A percentile compares a stretch with the other conserved stretches of the same genome.
These are phyloP conservation scores for Pinus tabuliformis DNA, from an alignment of 75 land plant genomes.

Conservation along the genomic window DNA sequence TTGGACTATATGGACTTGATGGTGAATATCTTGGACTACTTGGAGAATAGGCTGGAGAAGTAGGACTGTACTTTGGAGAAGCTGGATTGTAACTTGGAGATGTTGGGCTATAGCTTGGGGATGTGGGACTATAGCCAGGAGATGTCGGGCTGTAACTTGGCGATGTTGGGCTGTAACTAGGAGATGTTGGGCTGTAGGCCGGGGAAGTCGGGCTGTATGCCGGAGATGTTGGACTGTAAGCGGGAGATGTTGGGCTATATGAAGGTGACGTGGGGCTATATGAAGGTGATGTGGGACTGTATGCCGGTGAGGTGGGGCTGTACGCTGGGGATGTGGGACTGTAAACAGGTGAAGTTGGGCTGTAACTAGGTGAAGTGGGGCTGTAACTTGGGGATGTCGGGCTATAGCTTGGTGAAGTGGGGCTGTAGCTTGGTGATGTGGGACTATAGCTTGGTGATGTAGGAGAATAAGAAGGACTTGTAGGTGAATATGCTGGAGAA, in stretches of 20 bases:
- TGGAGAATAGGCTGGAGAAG: constrained; percentile 78
- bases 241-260: constrained; percentile 89
- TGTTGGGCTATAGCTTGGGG: constrained; percentile 84
- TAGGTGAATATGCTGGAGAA: constrained; percentile 33
- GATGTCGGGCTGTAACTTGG: constrained; percentile 85
- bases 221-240: constrained; percentile 93
- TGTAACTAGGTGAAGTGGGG: constrained; percentile 80
- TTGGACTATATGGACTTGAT: constrained; percentile 71
- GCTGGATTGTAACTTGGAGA: constrained; percentile 78
- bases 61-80: constrained; percentile 77
- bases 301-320: constrained; percentile 69
- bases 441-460: constrained; percentile 55
- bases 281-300: constrained; percentile 73
- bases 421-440: constrained; percentile 65
- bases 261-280: constrained; percentile 88
- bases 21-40: constrained; percentile 79
- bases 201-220: constrained; percentile 94
- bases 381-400: constrained; percentile 83
- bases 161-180: constrained; percentile 86
- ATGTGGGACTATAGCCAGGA: constrained; percentile 81
- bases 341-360: constrained; percentile 75
- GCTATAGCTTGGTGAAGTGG: constrained; percentile 78
- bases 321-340: constrained; percentile 68
- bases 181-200: constrained; percentile 85
- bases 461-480: constrained; percentile 33